phyloP scores from a whole-genome alignment of 2,329 filamentous ascomycete genomes.

The Diaporthe capsici region DNA sequence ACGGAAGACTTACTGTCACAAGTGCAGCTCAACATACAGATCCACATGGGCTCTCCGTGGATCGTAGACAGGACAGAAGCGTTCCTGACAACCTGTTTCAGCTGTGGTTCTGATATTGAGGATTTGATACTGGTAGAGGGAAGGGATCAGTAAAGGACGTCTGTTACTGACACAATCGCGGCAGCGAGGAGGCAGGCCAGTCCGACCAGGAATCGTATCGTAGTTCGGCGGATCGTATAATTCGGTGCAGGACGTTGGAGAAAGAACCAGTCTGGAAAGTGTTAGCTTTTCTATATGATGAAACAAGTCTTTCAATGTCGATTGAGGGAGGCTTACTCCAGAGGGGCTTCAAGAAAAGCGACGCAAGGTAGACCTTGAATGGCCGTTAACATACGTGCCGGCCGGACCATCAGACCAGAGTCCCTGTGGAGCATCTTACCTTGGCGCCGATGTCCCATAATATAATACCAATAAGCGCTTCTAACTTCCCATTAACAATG shows the following conservation, averaged over 20 bases:
- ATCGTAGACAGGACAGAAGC: not conserved
- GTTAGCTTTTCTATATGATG: not conserved
- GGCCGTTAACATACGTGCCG: not conserved
- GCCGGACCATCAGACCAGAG: not conserved
- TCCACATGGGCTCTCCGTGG: conserved; percentile 12
- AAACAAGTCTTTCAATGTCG: not conserved
- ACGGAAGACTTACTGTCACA: not conserved
- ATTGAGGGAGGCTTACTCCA: not conserved
- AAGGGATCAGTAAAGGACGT: too few species aligned
- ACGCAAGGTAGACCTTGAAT: not conserved
- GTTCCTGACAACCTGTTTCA: not conserved
- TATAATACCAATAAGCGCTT: conserved; percentile 17
- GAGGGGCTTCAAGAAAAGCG: not conserved
- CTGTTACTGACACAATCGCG: conserved; percentile 18
- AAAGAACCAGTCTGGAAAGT: not conserved
- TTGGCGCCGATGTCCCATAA: conserved; percentile 21
- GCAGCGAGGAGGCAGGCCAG: conserved; percentile 6
- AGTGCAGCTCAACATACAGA: conserved; percentile 15
- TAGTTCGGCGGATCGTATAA: not conserved
- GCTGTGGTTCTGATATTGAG: not conserved
- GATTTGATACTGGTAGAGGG: not conserved
- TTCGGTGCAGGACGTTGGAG: not conserved
- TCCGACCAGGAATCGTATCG: conserved; percentile 3
- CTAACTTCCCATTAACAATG: conserved; percentile 12
- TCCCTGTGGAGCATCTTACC: not conserved